These are phyloP conservation scores for Podospora conica DNA, from an alignment of 495 filamentous ascomycete genomes.

Conservation along the genomic window DNA sequence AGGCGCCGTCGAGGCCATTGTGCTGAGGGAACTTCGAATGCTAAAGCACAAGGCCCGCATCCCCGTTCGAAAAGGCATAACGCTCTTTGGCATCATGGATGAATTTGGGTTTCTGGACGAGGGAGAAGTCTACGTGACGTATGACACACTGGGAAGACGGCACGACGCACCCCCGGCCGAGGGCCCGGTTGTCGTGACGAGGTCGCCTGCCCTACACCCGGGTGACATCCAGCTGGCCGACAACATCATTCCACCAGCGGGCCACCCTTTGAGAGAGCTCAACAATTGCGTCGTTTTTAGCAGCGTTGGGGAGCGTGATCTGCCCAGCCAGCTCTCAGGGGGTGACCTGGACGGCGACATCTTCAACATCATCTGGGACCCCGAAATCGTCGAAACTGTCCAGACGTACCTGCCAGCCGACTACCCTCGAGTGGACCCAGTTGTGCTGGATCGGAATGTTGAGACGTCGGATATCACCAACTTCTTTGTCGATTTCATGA, in stretches of 20 bases:
- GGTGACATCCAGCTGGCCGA: constrained; percentile 68
- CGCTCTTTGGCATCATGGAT: constrained; percentile 76
- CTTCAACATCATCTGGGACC: constrained; percentile 69
- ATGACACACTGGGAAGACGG: constrained; percentile 27
- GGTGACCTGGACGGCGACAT: constrained; percentile 80
- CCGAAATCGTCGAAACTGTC: constrained; percentile 31
- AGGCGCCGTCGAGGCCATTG: constrained; percentile 54
- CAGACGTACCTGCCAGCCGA: constrained; percentile 51
- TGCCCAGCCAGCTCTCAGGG: constrained; percentile 69
- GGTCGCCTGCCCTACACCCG: constrained; percentile 70
- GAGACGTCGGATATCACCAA: constrained; percentile 56
- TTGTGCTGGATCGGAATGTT: constrained; percentile 53
- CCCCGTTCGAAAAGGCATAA: constrained; percentile 58
- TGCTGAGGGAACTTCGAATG: constrained; percentile 58
- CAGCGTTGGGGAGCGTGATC: constrained; percentile 58
- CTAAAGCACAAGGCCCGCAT: constrained; percentile 75
- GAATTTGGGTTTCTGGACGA: constrained; percentile 65
- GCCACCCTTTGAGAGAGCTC: constrained; percentile 54
- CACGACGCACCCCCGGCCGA: constrained; percentile 17
- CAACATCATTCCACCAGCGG: constrained; percentile 43
- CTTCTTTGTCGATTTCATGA: constrained; percentile 79
- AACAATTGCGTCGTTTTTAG: constrained; percentile 76
- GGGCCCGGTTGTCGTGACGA: constrained; percentile 49
- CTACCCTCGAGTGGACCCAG: constrained; percentile 52
- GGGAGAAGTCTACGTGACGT: constrained; percentile 57